Conservation (phyloP, 257 asterid species). For the Petunia axillaris region DNA sequence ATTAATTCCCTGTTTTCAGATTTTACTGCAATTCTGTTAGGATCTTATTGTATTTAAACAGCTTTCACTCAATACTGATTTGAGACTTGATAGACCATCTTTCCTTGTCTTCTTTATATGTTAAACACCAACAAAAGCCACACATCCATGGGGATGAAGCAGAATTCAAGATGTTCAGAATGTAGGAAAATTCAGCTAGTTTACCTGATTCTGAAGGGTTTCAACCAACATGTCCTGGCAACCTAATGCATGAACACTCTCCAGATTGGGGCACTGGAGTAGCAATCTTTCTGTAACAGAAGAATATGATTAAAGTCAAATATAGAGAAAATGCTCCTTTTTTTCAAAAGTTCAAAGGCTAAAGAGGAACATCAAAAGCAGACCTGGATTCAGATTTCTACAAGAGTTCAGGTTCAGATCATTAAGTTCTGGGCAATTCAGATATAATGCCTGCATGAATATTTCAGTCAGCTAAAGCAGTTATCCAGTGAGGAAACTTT, state of each 20-base stretch:
- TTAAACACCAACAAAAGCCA: background rate
- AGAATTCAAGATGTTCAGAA: background rate
- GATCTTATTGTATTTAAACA: background rate
- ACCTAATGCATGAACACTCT: constrained; percentile 39
- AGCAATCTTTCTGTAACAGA: constrained; percentile 36
- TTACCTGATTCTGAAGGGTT: constrained; percentile 35
- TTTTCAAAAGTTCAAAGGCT: constrained; percentile 7
- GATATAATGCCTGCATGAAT: constrained; percentile 73
- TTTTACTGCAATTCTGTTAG: background rate
- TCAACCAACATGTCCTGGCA: constrained; percentile 29
- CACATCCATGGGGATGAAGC: background rate
- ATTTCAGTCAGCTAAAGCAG: background rate
- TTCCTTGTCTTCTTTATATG: background rate
- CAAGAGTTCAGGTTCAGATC: constrained; percentile 90
- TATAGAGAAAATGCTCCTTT: background rate
- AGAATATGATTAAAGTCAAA: background rate
- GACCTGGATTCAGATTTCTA: constrained; percentile 85
- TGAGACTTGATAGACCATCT: background rate
- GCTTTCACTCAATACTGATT: constrained; percentile 3
- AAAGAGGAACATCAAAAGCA: constrained; percentile 17
- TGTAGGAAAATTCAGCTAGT: background rate
- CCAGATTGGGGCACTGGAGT: constrained; percentile 39
- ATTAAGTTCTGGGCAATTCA: constrained; percentile 75
- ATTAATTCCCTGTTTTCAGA: background rate
- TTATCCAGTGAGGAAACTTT: background rate